These are phyloP conservation scores for Saccharum officinarum DNA, from an alignment of 176 grass and related monocot genomes.

Conservation along the genomic window DNA sequence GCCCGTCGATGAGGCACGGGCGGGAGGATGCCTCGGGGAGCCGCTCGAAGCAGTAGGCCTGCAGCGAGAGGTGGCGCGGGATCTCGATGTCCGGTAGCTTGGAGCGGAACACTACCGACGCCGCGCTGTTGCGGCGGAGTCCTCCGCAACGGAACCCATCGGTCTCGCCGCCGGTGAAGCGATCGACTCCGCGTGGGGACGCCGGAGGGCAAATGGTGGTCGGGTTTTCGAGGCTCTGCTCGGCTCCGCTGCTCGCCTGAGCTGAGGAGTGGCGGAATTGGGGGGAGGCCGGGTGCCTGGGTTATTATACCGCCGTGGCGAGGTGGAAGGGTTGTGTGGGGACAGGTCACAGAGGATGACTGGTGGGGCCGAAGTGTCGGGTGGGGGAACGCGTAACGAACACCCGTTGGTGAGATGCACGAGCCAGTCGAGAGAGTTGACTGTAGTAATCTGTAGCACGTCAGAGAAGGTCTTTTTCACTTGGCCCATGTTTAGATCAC, in stretches of 20 bases:
- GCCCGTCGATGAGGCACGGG: slow-evolving; percentile 79
- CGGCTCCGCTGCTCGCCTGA: slow-evolving; percentile 27
- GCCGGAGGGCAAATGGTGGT: slow-evolving; percentile 24
- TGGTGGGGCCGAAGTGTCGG: neutral
- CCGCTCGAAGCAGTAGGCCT: slow-evolving; percentile 83
- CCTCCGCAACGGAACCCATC: slow-evolving; percentile 68
- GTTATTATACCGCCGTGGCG: slow-evolving; percentile 48
- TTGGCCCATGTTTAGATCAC: too few species aligned
- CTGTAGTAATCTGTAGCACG: neutral
- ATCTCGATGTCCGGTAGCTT: slow-evolving; percentile 91
- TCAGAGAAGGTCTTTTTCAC: neutral
- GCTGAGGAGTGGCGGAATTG: neutral
- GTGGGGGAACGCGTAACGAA: neutral
- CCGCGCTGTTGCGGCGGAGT: neutral
- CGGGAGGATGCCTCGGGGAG: slow-evolving; percentile 22
- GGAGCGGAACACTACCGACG: slow-evolving; percentile 62
- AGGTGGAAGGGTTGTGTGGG: slow-evolving; percentile 24
- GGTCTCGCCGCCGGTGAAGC: neutral
- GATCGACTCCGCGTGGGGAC: neutral
- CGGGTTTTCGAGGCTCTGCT: slow-evolving; percentile 34
- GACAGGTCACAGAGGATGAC: neutral
- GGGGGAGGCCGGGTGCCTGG: neutral
- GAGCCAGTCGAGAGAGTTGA: neutral
- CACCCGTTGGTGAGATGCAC: neutral
- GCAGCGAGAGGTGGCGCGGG: slow-evolving; percentile 63